phyloP scores from a whole-genome alignment of 805 yeast genomes.

The Clavispora asparagi region DNA sequence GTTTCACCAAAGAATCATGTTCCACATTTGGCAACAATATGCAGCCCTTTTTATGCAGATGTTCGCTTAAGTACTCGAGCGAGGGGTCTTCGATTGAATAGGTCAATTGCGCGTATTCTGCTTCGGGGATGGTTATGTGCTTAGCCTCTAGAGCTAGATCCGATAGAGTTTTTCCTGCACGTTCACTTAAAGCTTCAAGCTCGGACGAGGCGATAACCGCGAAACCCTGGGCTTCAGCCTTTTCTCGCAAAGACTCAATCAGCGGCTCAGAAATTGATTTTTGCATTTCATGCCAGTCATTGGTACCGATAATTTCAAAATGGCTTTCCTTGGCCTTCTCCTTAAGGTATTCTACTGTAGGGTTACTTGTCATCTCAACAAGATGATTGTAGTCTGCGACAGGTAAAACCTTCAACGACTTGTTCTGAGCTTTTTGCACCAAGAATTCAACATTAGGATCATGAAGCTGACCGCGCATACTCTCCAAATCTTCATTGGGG shows the following conservation, averaged over 20 bases:
- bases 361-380: not conserved
- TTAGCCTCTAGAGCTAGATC: slow-evolving; percentile 9
- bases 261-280: slow-evolving; percentile 1
- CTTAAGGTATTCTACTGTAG: not conserved
- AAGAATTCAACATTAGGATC: not conserved
- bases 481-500: slow-evolving; percentile 12
- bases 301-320: not conserved
- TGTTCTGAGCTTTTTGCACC: slow-evolving; percentile 2
- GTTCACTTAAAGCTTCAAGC: not conserved
- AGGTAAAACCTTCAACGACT: slow-evolving; percentile 6
- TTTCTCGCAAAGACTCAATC: slow-evolving; percentile 1
- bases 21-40: slow-evolving; percentile 4
- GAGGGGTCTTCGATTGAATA: slow-evolving; percentile 8
- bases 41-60: slow-evolving; percentile 1
- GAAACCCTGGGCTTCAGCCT: slow-evolving; percentile 3
- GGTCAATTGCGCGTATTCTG: slow-evolving; percentile 5
- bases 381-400: not conserved
- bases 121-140: slow-evolving; percentile 1
- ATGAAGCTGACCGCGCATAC: not conserved
- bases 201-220: slow-evolving; percentile 1
- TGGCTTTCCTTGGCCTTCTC: slow-evolving; percentile 1
- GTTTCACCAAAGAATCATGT: slow-evolving; percentile 7
- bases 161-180: slow-evolving; percentile 1
- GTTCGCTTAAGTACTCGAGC: slow-evolving; percentile 8
- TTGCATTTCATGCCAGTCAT: not conserved